Percentiles rank a stretch among this genome's conserved stretches.
Evolutionary conservation across 2,329 filamentous ascomycete genomes (phyloP).

Genomic region (Aspergillus sp.): DNA sequence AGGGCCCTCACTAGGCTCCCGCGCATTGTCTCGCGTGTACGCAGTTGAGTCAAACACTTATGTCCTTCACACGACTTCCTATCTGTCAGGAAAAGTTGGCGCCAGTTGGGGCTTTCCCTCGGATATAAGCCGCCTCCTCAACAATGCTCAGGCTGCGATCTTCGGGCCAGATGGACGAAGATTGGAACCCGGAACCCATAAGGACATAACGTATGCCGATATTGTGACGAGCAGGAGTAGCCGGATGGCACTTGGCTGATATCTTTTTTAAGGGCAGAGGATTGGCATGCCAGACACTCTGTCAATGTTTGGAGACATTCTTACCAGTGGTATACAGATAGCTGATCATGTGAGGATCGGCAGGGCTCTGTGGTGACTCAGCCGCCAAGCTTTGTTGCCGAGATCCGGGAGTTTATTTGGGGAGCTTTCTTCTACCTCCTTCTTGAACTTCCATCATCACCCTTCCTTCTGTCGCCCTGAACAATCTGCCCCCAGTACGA

Average conservation of each 20-base stretch:
- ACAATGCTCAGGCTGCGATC: slow-evolving; percentile 47
- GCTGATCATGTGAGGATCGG: too few relatives aligned
- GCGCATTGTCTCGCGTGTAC: slow-evolving; percentile 51
- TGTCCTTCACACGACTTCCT: slow-evolving; percentile 53
- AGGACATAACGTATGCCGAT: slow-evolving; percentile 51
- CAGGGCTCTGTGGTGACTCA: too few relatives aligned
- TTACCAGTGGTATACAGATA: background rate
- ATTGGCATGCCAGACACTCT: too few relatives aligned
- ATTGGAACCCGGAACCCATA: slow-evolving; percentile 40
- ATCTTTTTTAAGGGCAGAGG: too few relatives aligned
- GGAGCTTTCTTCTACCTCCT: background rate
- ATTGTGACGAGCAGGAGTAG: slow-evolving; percentile 43
- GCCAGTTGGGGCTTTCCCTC: slow-evolving; percentile 36
- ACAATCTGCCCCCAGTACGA: background rate
- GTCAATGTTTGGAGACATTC: slow-evolving; percentile 25
- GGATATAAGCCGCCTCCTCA: slow-evolving; percentile 43
- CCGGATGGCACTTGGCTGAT: too few relatives aligned
- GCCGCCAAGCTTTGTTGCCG: too few relatives aligned
- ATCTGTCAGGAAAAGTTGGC: slow-evolving; percentile 40
- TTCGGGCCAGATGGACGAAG: slow-evolving; percentile 53
- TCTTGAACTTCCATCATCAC: background rate
- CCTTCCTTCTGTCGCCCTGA: background rate
- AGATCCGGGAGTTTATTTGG: too few relatives aligned
- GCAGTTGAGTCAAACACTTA: slow-evolving; percentile 57
- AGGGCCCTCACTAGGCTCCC: too few relatives aligned